A percentile compares a stretch with the other conserved stretches of the same genome.
Evolutionary conservation across 129 eudicot genomes (phyloP).

Genomic region (Ambrosia trifida): DNA sequence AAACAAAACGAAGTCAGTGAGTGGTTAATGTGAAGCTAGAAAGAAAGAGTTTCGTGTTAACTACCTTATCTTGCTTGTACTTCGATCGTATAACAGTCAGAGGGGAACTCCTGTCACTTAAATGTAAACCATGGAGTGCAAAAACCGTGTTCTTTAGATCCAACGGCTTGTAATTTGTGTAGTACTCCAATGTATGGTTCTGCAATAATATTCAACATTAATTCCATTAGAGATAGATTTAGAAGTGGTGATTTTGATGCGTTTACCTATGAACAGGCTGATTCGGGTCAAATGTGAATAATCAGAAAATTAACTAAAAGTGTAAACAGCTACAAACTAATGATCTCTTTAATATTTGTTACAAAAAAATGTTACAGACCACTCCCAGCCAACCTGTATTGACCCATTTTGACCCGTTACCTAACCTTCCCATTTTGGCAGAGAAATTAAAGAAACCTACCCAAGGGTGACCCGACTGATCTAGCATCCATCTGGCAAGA

Average conservation of each 20-base stretch:
- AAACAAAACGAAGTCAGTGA: not conserved
- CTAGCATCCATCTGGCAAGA: slow-evolving; percentile 73
- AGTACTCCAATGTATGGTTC: slow-evolving; percentile 64
- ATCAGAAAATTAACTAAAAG: not conserved
- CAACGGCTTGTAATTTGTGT: slow-evolving; percentile 49
- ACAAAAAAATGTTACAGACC: not conserved
- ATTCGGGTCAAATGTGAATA: not conserved
- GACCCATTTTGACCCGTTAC: not conserved
- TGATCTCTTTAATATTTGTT: not conserved
- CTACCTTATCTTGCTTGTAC: slow-evolving; percentile 71
- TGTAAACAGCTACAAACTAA: not conserved
- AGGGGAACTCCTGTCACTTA: slow-evolving; percentile 42
- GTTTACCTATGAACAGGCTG: not conserved
- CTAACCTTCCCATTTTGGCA: not conserved
- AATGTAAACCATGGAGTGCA: slow-evolving; percentile 53
- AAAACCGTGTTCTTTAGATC: slow-evolving; percentile 57
- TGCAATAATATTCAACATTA: slow-evolving; percentile 35
- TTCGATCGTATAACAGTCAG: slow-evolving; percentile 59
- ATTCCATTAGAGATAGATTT: slow-evolving; percentile 2
- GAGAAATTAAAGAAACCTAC: slow-evolving; percentile 31
- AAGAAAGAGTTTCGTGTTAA: slow-evolving; percentile 6
- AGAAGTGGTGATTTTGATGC: not conserved
- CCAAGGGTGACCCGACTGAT: slow-evolving; percentile 74
- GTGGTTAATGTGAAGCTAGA: not conserved
- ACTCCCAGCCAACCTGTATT: not conserved